Evolutionary conservation across 257 asterid genomes (phyloP).

Genomic region (Cordia subcordata): DNA sequence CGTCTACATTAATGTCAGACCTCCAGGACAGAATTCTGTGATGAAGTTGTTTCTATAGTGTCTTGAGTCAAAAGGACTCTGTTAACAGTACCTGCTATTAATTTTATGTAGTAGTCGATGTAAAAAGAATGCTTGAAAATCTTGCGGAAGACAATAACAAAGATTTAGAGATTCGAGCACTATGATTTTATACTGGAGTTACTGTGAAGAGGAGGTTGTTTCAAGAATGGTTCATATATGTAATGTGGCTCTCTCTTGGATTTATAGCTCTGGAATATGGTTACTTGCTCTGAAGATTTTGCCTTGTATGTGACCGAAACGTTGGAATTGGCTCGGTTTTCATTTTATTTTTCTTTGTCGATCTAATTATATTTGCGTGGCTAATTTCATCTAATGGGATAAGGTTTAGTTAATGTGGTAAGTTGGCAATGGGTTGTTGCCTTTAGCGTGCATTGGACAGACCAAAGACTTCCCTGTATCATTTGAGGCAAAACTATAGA

Average conservation of each 20-base stretch:
- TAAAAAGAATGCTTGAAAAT: background rate
- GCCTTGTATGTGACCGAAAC: background rate
- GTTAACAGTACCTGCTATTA: slow-evolving; percentile 18
- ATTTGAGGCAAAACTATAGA: too few relatives aligned
- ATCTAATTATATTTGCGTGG: too few relatives aligned
- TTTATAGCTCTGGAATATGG: slow-evolving; percentile 1
- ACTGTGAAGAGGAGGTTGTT: background rate
- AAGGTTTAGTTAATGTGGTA: too few relatives aligned
- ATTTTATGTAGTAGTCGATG: too few relatives aligned
- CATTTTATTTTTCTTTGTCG: too few relatives aligned
- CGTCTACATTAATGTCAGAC: slow-evolving; percentile 73
- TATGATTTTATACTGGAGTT: background rate
- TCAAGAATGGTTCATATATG: too few relatives aligned
- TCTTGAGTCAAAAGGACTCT: slow-evolving; percentile 18
- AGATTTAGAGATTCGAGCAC: background rate
- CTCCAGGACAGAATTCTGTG: slow-evolving; percentile 91
- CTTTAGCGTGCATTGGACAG: too few relatives aligned
- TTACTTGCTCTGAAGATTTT: background rate
- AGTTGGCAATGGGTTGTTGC: too few relatives aligned
- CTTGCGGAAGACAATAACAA: slow-evolving; percentile 1
- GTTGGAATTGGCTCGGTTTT: background rate
- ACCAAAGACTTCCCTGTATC: too few relatives aligned
- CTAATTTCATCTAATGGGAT: too few relatives aligned
- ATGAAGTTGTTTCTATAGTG: slow-evolving; percentile 21
- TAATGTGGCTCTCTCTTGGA: background rate